Conservation (phyloP, 441 rosid species). For the Euphorbia celastroides region DNA sequence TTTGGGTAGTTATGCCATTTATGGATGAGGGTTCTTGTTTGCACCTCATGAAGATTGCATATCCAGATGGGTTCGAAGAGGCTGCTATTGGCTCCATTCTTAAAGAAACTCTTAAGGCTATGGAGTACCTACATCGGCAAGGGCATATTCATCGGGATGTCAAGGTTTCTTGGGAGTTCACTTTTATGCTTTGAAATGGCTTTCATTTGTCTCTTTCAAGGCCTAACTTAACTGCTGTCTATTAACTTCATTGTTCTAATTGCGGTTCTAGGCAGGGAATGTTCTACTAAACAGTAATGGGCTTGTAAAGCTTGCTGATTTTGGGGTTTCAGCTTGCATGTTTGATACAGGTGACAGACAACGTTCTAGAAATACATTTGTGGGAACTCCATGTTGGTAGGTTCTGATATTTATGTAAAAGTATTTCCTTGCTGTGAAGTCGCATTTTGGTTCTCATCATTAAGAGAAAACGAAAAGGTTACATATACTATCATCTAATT, state of each 20-base stretch:
- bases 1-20: constrained; percentile 99
- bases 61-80: constrained; percentile 93
- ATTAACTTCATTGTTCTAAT: constrained; percentile 13
- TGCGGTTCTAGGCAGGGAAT: constrained; percentile 78
- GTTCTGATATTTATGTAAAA: background rate
- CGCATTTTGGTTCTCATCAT: background rate
- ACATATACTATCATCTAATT: constrained; percentile 23
- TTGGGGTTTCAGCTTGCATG: constrained; percentile 98
- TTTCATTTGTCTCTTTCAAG: constrained; percentile 15
- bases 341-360: constrained; percentile 95
- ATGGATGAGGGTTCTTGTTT: constrained; percentile 99
- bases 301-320: constrained; percentile 89
- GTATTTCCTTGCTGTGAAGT: background rate
- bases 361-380: constrained; percentile 94
- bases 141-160: constrained; percentile 99
- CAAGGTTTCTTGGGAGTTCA: constrained; percentile 45
- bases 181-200: constrained; percentile 5
- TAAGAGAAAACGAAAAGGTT: background rate
- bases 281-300: constrained; percentile 80
- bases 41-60: constrained; percentile 96
- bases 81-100: constrained; percentile 77
- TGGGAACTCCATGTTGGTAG: constrained; percentile 99
- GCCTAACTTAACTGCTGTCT: background rate
- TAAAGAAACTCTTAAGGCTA: constrained; percentile 95
- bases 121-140: constrained; percentile 92